Base-by-base conservation (phyloP, 352 stramenopile species). In the Pythium chondricola region DNA sequence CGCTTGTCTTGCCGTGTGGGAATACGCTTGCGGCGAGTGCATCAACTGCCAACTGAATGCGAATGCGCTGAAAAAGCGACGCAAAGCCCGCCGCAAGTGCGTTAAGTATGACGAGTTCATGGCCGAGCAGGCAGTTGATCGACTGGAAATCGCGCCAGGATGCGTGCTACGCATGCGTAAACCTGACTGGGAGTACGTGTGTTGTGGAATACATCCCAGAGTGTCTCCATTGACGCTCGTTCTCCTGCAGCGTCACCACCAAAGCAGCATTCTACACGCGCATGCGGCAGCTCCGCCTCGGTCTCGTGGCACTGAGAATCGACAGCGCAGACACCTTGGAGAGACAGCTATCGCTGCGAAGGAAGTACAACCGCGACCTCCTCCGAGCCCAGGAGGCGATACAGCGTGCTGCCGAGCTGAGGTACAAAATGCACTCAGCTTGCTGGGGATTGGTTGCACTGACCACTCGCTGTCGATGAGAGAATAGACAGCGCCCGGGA, bases 31-130 rank as follows among this genome's bases (percentile, higher is more conserved):
- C 30, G 74, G 71, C 6, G 43, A 67, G 38, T 85, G 76, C 56
- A 50, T 74, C 40, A 85, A 83, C 48, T 88, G 76, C 30, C 69
- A 63, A 10, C 52, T 88, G n/a, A 85, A 85, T 43, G 50, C 63
- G 9, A 64, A 43, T 22, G 56, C 29, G 25, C 35, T 55, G 2
- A 27, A 54, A 46, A 49, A 61, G 5, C 37, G 63, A 21, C 30
- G 57, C 29, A 22, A 56, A 18, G 10, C 42, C 16, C 8, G 41
- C 26, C 63, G 72, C 8, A 55, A 67, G 8, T 88, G 75, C 58
- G 52, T 85, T 14, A 70, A 74, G 22, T 75, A 67, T 43, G 65
- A 69, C n/a, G 62, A 69, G 27, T 66, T 63, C 41, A 43, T 77
- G 14, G 56, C 56, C 9, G 67, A 71, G 8, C 52, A 69, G 27